Base-by-base conservation (phyloP, 2,329 filamentous ascomycete species). In the Monosporascus sp. region DNA sequence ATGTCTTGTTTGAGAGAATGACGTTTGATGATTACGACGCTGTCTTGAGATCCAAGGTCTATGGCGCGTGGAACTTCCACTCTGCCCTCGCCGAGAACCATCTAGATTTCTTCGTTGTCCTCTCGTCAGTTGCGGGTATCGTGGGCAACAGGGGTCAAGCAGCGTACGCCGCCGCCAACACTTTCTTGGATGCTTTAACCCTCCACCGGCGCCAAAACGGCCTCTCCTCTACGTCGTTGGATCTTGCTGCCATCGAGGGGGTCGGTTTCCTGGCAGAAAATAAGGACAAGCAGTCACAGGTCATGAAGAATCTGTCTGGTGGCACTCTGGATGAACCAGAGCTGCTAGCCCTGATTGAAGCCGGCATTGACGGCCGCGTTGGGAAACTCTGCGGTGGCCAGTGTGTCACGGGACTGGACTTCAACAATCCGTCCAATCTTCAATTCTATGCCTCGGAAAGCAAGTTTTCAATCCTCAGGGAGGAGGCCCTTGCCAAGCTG, bases 361-460 rank as follows among this genome's bases (percentile, higher is more conserved):
- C 77, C 0, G 77, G 78, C n/a, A 77, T 83, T 41, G 70, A 65
- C 7, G 78, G 77, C 2, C 69, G 71, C 27, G 60, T 80, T 3
- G 64, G 63, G 0, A 57, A 60, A 0, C 65, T 70, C 0, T 80
- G 77, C 63, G 72, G 75, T 52, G 71, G 68, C 44, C 79, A 83
- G 60, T 74, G 72, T 36, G 78, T 83, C 56, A 82, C 79, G 0
- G 80, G 80, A 2, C 74, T 83, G 62, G 71, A 74, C 51, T 75
- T 82, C 56, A 76, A 72, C 22, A 25, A 25, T 25, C 70, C 72
- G 7, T 67, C 67, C 3, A 68, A 72, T 58, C 66, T 74, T 49
- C 78, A 78, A 0, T 83, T 80, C 68, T 83, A 79, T 74, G 74
- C 74, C 3, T 62, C 71, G 3, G 80, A 84, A 48, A 77, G 75